A percentile compares a stretch with the other conserved stretches of the same genome.
These are phyloP conservation scores for Crepidotus variabilis DNA, from an alignment of 768 basidiomycete genomes.

Conservation along the genomic window DNA sequence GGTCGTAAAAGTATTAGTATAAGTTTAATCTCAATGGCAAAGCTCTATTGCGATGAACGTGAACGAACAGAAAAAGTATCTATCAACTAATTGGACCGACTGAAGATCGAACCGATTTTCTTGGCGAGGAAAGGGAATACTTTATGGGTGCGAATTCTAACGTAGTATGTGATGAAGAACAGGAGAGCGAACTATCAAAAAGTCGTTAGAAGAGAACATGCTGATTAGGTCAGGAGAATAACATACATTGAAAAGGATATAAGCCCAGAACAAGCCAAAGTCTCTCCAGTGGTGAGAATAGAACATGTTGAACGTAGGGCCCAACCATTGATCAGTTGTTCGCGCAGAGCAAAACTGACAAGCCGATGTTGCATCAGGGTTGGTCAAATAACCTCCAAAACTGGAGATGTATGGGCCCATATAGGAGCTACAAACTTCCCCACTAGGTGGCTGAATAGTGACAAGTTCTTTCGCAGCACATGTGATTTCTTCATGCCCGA, in stretches of 20 bases:
- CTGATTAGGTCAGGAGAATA: not conserved
- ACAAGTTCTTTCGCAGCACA: slow-evolving; percentile 53
- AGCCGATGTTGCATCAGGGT: slow-evolving; percentile 40
- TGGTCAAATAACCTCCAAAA: slow-evolving; percentile 52
- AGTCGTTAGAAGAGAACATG: not conserved
- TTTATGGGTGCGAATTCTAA: not conserved
- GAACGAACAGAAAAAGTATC: too few relatives aligned
- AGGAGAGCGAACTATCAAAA: not conserved
- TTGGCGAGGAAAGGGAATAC: not conserved
- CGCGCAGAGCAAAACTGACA: slow-evolving; percentile 56
- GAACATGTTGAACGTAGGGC: slow-evolving; percentile 44
- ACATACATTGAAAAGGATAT: slow-evolving; percentile 41
- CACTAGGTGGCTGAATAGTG: slow-evolving; percentile 45
- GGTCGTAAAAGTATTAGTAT: too few relatives aligned
- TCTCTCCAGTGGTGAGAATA: slow-evolving; percentile 52
- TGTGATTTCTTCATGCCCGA: slow-evolving; percentile 33
- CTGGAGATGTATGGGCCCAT: slow-evolving; percentile 41
- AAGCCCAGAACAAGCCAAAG: slow-evolving; percentile 45
- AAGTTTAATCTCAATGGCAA: too few relatives aligned
- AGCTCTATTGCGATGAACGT: too few relatives aligned
- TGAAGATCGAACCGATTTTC: not conserved
- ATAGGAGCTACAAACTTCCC: slow-evolving; percentile 48
- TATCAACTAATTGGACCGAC: too few relatives aligned
- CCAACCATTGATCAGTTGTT: slow-evolving; percentile 55
- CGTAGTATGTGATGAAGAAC: not conserved